These are phyloP conservation scores for Plenodomus tracheiphilus DNA, from an alignment of 2,329 filamentous ascomycete species.

Conservation along the genomic window DNA sequence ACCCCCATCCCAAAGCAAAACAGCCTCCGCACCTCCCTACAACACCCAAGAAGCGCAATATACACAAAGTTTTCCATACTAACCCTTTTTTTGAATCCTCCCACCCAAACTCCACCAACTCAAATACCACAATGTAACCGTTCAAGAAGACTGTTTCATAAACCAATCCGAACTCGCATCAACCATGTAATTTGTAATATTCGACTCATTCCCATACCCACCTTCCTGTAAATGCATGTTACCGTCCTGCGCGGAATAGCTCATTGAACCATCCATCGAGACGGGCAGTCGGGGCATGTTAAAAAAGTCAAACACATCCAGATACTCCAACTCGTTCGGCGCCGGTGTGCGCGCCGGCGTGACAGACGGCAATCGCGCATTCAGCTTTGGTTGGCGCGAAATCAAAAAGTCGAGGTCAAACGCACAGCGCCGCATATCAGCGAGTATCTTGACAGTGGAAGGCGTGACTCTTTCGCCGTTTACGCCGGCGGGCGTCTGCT, in stretches of 20 bases:
- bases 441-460: slow-evolving; percentile 81
- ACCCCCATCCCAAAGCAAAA: no score
- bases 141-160: slow-evolving; percentile 40
- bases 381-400: slow-evolving; percentile 68
- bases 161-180: slow-evolving; percentile 76
- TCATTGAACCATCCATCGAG: slow-evolving; percentile 35
- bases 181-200: slow-evolving; percentile 77
- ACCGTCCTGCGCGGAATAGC: slow-evolving; percentile 34
- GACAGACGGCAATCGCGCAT: slow-evolving; percentile 40
- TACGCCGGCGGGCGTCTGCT: slow-evolving; percentile 58
- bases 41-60: no score
- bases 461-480: slow-evolving; percentile 76
- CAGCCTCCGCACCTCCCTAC: no score
- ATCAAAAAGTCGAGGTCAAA: slow-evolving; percentile 91
- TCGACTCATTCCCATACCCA: slow-evolving; percentile 63
- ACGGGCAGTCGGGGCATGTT: slow-evolving; percentile 76
- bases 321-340: slow-evolving; percentile 82
- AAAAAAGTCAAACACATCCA: slow-evolving; percentile 94
- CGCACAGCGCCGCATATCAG: slow-evolving; percentile 88
- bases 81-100: no score
- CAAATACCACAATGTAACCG: no score
- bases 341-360: slow-evolving; percentile 71
- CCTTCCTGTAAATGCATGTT: slow-evolving; percentile 31
- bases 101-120: no score
- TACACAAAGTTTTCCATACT: no score